Evolutionary conservation across 2,329 filamentous ascomycete species (phyloP), one percentile per base, ranked within the genome.

Genomic region (Penicillium polonicum): DNA sequence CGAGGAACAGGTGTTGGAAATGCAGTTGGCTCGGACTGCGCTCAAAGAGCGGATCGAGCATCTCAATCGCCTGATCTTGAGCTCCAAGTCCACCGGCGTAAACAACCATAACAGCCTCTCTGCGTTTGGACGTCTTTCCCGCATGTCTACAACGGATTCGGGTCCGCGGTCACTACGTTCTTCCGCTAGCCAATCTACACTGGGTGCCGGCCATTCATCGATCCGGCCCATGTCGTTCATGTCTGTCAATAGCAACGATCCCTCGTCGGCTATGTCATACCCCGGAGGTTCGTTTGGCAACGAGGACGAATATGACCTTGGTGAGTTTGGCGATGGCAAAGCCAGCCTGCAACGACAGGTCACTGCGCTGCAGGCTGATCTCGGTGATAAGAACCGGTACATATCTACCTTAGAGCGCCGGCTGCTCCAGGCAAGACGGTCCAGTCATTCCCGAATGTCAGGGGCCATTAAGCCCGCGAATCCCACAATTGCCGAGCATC

Each of bases 41-140:
- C 79, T 99, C 54, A 99, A 97, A 74, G 94, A 99, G 79, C 88
- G 94, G 31, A 99, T 99, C 67, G 92, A 97, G 72, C 94, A 99
- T 74, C 82, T 99, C 46, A 99, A 97, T 76, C 88, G 93, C 48
- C 81, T 99, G 49, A 97, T 99, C 63, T 79, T 99, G 59, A 96
- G 91, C 72, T 97, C 93, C 17, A 97, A 97, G 72, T 97, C 93
- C 5, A 89, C 91, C 6, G 94, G 94, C 5, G 94, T 99, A 55
- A 99, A 99, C 74, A 83, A 81, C 33, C 88, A 87, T 64, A 87
- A 88, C 23, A 86, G 87, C 1, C 86, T 87, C 65, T 90, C 87
- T 65, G 83, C 87, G 2, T 78, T 91, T 60, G 83, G 87, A 56
- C 82, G 83, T 65, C 83, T 89, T 64, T 82, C 82, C 10, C 82